Conservation (phyloP, 495 filamentous ascomycete species). For the Elasticomyces elasticus region DNA sequence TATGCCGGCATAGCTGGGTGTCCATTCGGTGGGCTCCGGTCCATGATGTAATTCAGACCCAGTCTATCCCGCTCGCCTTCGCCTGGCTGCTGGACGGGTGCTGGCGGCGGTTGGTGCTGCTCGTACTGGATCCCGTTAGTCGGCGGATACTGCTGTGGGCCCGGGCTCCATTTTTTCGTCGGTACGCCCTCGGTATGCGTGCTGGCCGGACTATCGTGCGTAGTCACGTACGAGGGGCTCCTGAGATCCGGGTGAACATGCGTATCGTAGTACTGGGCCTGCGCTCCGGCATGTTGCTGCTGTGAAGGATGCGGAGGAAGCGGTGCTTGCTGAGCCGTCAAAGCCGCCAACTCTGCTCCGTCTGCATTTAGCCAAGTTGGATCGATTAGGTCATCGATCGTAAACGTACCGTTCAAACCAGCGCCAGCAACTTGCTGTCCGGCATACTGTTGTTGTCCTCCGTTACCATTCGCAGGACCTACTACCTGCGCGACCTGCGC, state of each 20-base stretch:
- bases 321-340: constrained; percentile 21
- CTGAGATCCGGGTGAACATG: constrained; percentile 12
- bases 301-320: constrained; percentile 3
- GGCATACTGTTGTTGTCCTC: not conserved
- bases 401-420: constrained; percentile 18
- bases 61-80: constrained; percentile 35
- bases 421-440: constrained; percentile 1
- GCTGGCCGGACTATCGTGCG: not conserved
- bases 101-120: not conserved
- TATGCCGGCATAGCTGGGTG: not conserved
- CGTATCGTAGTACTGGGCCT: constrained; percentile 1
- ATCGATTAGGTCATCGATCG: constrained; percentile 15
- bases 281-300: not conserved
- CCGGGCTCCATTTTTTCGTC: constrained; percentile 1
- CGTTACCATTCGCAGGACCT: not conserved
- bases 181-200: not conserved
- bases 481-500: constrained; percentile 14
- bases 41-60: constrained; percentile 59
- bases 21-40: constrained; percentile 27
- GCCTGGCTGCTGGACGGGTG: constrained; percentile 1
- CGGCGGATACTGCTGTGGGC: not conserved
- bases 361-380: constrained; percentile 7
- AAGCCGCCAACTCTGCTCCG: constrained; percentile 17
- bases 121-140: not conserved
- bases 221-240: constrained; percentile 1